Conservation (phyloP, 306 rosid species). For the Vigna unguiculata region DNA sequence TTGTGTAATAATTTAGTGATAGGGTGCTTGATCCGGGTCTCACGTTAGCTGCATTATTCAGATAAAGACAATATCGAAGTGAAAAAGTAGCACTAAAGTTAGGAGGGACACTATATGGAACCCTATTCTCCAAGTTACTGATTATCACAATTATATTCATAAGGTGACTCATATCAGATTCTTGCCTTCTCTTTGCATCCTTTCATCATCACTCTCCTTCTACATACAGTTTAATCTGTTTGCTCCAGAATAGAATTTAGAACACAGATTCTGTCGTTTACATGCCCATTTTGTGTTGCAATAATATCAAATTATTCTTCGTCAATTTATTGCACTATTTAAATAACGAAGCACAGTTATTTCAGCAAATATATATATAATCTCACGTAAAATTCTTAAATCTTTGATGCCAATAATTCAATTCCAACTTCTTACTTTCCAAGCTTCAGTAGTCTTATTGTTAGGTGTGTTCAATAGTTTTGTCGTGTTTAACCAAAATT, state of each 20-base stretch:
- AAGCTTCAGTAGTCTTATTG: background rate
- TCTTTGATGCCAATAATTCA: background rate
- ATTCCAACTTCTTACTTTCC: background rate
- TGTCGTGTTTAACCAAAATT: background rate
- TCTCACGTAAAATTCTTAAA: background rate
- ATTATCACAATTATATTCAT: slow-evolving; percentile 27
- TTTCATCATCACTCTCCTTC: slow-evolving; percentile 28
- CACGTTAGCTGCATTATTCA: slow-evolving; percentile 40
- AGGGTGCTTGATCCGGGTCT: slow-evolving; percentile 53
- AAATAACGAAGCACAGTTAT: too few relatives aligned
- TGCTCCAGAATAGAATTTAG: slow-evolving; percentile 10
- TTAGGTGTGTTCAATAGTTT: too few relatives aligned
- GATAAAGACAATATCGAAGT: slow-evolving; percentile 34
- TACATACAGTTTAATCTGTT: slow-evolving; percentile 22
- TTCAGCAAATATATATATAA: background rate
- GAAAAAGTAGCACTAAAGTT: slow-evolving; percentile 28
- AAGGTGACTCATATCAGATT: slow-evolving; percentile 28
- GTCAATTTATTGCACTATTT: too few relatives aligned
- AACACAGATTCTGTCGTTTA: background rate
- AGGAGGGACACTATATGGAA: slow-evolving; percentile 27
- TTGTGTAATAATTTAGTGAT: background rate
- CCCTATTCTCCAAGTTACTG: background rate
- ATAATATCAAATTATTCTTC: background rate
- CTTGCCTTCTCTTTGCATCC: slow-evolving; percentile 21
- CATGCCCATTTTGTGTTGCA: background rate